Evolutionary conservation across 2,329 filamentous ascomycete genomes (phyloP), one percentile per base, ranked within the genome.

Genomic region (Immersiporthe knoxdaviesiana): DNA sequence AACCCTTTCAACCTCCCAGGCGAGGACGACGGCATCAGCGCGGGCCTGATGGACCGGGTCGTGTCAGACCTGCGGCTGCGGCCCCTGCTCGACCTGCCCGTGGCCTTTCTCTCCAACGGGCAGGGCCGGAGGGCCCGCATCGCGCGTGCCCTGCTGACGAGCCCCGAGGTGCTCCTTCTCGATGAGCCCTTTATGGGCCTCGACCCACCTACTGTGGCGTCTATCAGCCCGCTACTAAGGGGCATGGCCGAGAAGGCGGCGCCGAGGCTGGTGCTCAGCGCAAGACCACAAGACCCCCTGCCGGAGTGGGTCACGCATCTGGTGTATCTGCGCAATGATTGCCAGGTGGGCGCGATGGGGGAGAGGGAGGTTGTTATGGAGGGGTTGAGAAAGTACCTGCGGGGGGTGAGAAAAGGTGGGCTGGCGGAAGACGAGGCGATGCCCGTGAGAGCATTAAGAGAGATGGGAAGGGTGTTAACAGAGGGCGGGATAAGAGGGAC

Each of bases 181-280:
- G 96, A 99, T 79, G 95, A 97, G 75, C 95, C 96, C 1, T 97
- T 97, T 76, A 97, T 97, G 92, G 95, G 96, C 0, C 84, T 99
- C 21, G 96, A 98, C 78, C 96, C 95, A 18, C 90, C 90, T 7
- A 97, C 94, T 0, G 87, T 92, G 16, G 84, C 86, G 16, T 87
- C 87, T 1, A 81, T 98, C 73, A 95, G 92, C 54, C 84, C 85
- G 0, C 83, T 98, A 61, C 82, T 97, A 30, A 82, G 88, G 72
- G 84, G 84, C 0, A 81, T 97, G 68, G 92, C 93, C 0, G 84
- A 87, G 69, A 85, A 84, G 63, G 87, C 87, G 18, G 84, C 83
- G 8, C 94, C 94, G 0, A 85, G 93, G 41, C 82, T 98, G 32
- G 83, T 98, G 2, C 80, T 98, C 50, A 91, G 90, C 58, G 84